A percentile compares a stretch with the other conserved stretches of the same genome.
These are phyloP conservation scores for Globisporangium splendens DNA, from an alignment of 352 stramenopile species.

Conservation along the genomic window DNA sequence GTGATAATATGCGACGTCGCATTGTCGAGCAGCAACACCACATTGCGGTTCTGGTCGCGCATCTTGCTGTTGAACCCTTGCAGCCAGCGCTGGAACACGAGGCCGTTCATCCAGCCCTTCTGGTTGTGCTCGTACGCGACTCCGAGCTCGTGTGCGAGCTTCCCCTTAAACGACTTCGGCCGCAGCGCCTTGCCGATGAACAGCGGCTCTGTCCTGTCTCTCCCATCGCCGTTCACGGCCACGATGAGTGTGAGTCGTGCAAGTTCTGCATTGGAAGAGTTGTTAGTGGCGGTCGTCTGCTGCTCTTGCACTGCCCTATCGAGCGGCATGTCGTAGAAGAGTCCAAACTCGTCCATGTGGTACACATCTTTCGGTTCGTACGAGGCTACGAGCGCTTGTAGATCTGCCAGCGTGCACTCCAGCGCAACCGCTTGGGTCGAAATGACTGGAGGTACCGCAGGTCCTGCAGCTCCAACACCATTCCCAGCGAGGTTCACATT, in stretches of 20 bases:
- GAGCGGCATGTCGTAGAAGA: constrained; percentile 17
- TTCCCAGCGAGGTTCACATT: too few relatives aligned
- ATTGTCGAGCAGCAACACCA: constrained; percentile 19
- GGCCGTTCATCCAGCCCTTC: constrained; percentile 15
- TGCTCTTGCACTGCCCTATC: not conserved
- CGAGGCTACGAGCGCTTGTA: constrained; percentile 5
- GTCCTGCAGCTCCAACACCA: too few relatives aligned
- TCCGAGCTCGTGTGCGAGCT: constrained; percentile 14
- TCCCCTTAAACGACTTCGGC: constrained; percentile 12
- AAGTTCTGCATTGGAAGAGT: not conserved
- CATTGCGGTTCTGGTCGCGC: constrained; percentile 10
- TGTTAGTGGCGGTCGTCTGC: constrained; percentile 5
- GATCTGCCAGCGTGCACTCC: constrained; percentile 5
- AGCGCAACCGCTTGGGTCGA: too few relatives aligned
- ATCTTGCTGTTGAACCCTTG: constrained; percentile 16
- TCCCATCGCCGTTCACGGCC: constrained; percentile 14
- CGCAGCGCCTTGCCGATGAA: constrained; percentile 15
- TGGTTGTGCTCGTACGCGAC: constrained; percentile 21
- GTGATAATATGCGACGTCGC: constrained; percentile 15
- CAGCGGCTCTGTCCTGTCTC: constrained; percentile 16
- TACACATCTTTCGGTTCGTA: constrained; percentile 19
- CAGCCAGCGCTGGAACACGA: constrained; percentile 22
- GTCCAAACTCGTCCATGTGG: constrained; percentile 20
- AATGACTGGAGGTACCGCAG: too few relatives aligned
- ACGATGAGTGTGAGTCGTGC: constrained; percentile 13